Evolutionary conservation across 306 rosid genomes (phyloP).

Genomic region (Senna siamea): DNA sequence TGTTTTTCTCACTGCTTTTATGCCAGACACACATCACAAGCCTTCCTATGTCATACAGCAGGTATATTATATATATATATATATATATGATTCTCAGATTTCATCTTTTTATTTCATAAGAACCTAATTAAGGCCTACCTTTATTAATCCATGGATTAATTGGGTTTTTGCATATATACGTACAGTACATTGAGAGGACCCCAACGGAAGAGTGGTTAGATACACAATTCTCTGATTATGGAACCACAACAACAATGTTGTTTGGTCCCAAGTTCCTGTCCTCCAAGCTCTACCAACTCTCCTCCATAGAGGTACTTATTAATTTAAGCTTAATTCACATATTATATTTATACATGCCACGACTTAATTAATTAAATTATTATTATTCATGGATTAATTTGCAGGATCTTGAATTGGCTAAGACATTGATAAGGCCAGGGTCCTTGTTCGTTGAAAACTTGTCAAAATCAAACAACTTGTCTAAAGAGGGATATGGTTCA

Average conservation of each 20-base stretch:
- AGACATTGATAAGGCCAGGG: constrained; percentile 42
- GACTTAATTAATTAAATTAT: background rate
- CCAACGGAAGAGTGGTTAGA: constrained; percentile 46
- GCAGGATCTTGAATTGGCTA: constrained; percentile 62
- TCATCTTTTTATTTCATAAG: no score
- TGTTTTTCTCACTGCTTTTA: constrained; percentile 66
- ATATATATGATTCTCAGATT: no score
- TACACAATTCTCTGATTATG: constrained; percentile 34
- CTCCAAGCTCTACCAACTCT: constrained; percentile 54
- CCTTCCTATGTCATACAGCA: constrained; percentile 60
- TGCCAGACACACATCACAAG: constrained; percentile 56
- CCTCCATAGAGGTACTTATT: constrained; percentile 54
- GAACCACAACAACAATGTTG: constrained; percentile 35
- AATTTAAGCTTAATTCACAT: background rate
- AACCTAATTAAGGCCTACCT: no score
- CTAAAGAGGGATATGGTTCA: constrained; percentile 52
- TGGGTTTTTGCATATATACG: background rate
- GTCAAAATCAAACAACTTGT: constrained; percentile 41
- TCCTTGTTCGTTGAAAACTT: constrained; percentile 57
- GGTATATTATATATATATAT: constrained; percentile 44
- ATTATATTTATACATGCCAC: no score
- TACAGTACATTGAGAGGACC: constrained; percentile 32
- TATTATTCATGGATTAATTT: background rate
- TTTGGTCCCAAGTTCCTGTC: constrained; percentile 54
- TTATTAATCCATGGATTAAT: no score